Percentiles rank a stretch among this genome's conserved stretches.
Conservation (phyloP, 2,329 filamentous ascomycete species). For the Clarireedia paspali region DNA sequence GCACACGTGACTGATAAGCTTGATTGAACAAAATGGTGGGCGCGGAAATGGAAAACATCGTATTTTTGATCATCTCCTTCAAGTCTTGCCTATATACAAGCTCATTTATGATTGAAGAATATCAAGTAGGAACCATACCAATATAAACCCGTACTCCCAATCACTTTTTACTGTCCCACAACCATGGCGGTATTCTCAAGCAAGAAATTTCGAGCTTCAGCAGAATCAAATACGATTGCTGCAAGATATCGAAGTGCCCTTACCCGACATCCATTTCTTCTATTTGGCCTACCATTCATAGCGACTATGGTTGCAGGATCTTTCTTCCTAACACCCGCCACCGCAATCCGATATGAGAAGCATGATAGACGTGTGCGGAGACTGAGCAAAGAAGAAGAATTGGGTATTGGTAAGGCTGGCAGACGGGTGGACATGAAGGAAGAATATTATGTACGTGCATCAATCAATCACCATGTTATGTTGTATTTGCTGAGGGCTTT, state of each 20-base stretch:
- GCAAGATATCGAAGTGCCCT: constrained; percentile 70
- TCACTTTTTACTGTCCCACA: background rate
- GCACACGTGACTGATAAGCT: background rate
- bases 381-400: constrained; percentile 76
- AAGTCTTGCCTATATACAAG: background rate
- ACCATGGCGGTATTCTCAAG: constrained; percentile 56
- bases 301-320: constrained; percentile 83
- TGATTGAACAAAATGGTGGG: background rate
- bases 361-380: constrained; percentile 85
- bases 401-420: constrained; percentile 66
- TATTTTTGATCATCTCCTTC: background rate
- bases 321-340: constrained; percentile 90
- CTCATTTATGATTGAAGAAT: background rate
- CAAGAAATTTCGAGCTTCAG: constrained; percentile 63
- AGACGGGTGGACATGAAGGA: constrained; percentile 74
- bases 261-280: constrained; percentile 73
- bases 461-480: background rate
- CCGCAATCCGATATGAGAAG: constrained; percentile 87
- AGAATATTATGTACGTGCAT: constrained; percentile 70
- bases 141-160: background rate
- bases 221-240: constrained; percentile 61
- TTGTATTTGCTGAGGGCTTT: background rate
- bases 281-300: constrained; percentile 93
- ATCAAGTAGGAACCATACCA: background rate
- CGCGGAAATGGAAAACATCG: background rate